These are phyloP conservation scores for Fusarium sp. DNA, from an alignment of 2,329 filamentous ascomycete species.

Conservation along the genomic window DNA sequence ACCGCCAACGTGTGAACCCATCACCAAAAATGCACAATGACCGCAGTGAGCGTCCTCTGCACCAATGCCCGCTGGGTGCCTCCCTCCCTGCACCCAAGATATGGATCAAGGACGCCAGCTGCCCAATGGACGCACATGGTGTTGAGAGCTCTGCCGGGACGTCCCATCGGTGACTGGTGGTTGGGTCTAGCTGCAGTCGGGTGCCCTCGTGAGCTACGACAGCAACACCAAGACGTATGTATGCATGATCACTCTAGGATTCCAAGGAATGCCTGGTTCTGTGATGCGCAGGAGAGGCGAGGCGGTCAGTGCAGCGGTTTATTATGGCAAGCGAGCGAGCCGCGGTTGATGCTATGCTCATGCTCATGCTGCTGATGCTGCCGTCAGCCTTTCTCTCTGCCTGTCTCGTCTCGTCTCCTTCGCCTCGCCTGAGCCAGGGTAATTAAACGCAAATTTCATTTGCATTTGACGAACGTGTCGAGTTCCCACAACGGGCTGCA, in stretches of 20 bases:
- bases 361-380: not conserved
- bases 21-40: slow-evolving; percentile 11
- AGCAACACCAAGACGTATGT: slow-evolving; percentile 27
- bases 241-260: slow-evolving; percentile 32
- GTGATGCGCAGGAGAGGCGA: slow-evolving; percentile 1
- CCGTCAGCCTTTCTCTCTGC: not conserved
- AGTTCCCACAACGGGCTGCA: slow-evolving; percentile 20
- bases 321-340: slow-evolving; percentile 22
- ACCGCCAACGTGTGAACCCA: slow-evolving; percentile 24
- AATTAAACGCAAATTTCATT: slow-evolving; percentile 28
- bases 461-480: slow-evolving; percentile 16
- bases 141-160: slow-evolving; percentile 9
- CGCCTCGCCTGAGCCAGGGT: not conserved
- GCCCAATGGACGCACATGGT: slow-evolving; percentile 24
- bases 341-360: slow-evolving; percentile 10
- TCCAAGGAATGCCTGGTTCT: slow-evolving; percentile 24
- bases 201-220: slow-evolving; percentile 41
- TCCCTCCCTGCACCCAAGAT: slow-evolving; percentile 17
- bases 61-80: slow-evolving; percentile 22
- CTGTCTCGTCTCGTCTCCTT: not conserved
- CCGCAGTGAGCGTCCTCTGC: slow-evolving; percentile 8
- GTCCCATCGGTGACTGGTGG: slow-evolving; percentile 22
- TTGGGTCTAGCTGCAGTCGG: slow-evolving; percentile 22
- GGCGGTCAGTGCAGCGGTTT: slow-evolving; percentile 28
- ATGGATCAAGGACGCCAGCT: slow-evolving; percentile 29